Conservation (phyloP, 148 eudicot species). For the Euryodendron excelsum region DNA sequence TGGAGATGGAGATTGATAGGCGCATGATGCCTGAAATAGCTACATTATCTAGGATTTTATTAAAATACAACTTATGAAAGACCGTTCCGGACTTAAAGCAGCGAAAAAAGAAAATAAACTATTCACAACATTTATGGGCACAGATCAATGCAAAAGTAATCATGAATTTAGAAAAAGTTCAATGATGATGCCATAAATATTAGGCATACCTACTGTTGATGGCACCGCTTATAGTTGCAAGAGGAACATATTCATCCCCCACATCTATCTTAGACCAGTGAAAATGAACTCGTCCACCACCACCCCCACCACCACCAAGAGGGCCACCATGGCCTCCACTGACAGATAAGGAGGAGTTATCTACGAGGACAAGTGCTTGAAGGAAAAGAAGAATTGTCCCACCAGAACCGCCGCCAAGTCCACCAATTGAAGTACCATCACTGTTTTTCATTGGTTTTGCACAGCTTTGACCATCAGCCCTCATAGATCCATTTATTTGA, state of each 20-base stretch:
- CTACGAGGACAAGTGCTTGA: conserved; percentile 47
- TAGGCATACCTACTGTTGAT: conserved; percentile 57
- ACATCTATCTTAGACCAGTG: conserved; percentile 76
- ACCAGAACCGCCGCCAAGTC: conserved; percentile 92
- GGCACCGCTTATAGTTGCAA: conserved; percentile 60
- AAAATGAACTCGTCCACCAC: conserved; percentile 89
- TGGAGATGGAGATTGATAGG: neutral
- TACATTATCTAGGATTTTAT: neutral
- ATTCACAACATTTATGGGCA: conserved; percentile 2
- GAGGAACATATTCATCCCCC: conserved; percentile 67
- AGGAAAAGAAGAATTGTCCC: conserved; percentile 83
- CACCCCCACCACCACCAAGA: conserved; percentile 87
- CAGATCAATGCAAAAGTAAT: neutral
- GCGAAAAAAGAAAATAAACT: neutral
- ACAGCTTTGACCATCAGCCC: conserved; percentile 76
- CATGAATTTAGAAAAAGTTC: neutral
- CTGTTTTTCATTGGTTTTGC: conserved; percentile 31
- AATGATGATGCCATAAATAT: neutral
- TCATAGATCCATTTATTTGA: conserved; percentile 61
- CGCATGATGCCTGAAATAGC: conserved; percentile 10
- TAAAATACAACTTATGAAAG: neutral
- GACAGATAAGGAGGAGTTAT: conserved; percentile 63
- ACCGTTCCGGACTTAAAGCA: neutral
- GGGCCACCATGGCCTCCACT: conserved; percentile 76
- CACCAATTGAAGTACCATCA: conserved; percentile 51